Percentiles rank a stretch among this genome's conserved stretches.
phyloP scores from a whole-genome alignment of 352 stramenopile species.

The Pythium dissotocum region DNA sequence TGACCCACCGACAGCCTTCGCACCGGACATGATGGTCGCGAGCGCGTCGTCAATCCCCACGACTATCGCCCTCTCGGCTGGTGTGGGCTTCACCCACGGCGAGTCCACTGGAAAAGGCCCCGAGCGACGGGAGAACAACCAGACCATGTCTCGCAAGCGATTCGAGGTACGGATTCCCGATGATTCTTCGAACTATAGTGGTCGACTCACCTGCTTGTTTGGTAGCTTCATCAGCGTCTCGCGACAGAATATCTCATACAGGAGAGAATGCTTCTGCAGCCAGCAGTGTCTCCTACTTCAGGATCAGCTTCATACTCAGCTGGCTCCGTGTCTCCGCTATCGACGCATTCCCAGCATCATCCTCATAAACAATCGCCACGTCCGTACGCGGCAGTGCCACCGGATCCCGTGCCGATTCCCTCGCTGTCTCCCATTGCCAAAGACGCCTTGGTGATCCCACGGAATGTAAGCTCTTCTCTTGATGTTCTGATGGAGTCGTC shows the following conservation, averaged over 20 bases:
- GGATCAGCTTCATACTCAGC: background rate
- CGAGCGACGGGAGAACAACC: constrained; percentile 35
- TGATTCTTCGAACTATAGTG: too few species aligned
- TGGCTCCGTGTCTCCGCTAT: constrained; percentile 11
- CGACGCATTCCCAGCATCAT: constrained; percentile 10
- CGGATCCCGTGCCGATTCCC: constrained; percentile 15
- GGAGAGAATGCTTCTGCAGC: constrained; percentile 20
- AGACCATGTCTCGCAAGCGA: constrained; percentile 67
- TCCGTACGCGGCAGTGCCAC: constrained; percentile 22
- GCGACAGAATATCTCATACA: constrained; percentile 49
- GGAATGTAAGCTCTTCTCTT: constrained; percentile 15
- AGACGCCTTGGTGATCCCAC: constrained; percentile 20
- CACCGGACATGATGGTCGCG: constrained; percentile 26
- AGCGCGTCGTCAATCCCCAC: constrained; percentile 21
- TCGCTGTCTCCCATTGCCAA: constrained; percentile 24
- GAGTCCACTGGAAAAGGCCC: constrained; percentile 46
- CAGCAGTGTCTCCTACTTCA: constrained; percentile 1
- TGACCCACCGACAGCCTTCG: constrained; percentile 1
- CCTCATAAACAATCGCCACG: constrained; percentile 14
- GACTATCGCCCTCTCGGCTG: constrained; percentile 34
- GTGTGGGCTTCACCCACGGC: constrained; percentile 45
- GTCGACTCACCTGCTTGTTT: too few species aligned
- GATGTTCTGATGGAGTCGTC: background rate
- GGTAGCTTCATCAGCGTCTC: constrained; percentile 60
- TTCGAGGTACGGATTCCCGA: constrained; percentile 45